Evolutionary conservation across 208 protist genomes (phyloP).

Genomic region (Acanthamoeba divionensis): DNA sequence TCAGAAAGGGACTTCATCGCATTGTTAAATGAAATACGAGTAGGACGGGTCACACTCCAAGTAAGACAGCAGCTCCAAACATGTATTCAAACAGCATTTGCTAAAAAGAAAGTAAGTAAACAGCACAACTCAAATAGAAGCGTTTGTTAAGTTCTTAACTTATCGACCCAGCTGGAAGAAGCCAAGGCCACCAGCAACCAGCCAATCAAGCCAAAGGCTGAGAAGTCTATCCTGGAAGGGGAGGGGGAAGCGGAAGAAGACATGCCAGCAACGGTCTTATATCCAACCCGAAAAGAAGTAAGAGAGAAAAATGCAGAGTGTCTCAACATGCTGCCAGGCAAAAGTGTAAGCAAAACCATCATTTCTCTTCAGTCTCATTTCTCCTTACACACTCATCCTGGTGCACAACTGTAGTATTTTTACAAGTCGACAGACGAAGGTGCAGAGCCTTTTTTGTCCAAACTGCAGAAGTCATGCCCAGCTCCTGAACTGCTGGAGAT

Average conservation of each 20-base stretch:
- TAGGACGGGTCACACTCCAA: background rate
- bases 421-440: background rate
- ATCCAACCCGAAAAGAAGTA: background rate
- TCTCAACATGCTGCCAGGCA: background rate
- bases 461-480: constrained; percentile 35
- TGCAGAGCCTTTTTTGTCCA: constrained; percentile 12
- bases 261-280: background rate
- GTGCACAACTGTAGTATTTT: constrained; percentile 19
- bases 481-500: constrained; percentile 2
- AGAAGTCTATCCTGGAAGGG: no score
- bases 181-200: no score
- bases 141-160: no score
- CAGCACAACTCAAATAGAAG: background rate
- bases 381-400: background rate
- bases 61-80: background rate
- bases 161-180: no score
- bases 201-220: no score
- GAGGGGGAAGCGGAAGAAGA: background rate
- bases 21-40: constrained; percentile 9
- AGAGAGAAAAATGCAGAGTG: background rate
- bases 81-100: background rate
- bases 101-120: background rate
- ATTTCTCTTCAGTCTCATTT: background rate
- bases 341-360: background rate
- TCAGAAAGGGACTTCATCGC: constrained; percentile 26